phyloP scores from a whole-genome alignment of 345 rosid genomes.

The Brassica juncea region DNA sequence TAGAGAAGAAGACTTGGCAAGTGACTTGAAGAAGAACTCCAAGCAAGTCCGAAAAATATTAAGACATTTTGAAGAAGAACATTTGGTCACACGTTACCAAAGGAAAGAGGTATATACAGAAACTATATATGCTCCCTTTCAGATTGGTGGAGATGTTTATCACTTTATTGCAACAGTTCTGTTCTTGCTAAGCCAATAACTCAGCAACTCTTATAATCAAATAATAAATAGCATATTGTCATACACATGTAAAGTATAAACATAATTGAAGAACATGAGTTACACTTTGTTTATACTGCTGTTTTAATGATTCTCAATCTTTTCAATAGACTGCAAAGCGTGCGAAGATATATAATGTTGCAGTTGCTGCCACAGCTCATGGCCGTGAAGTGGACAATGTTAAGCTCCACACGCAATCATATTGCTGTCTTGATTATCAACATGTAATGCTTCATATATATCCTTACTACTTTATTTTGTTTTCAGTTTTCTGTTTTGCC shows the following conservation, averaged over 20 bases:
- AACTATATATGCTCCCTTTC: neutral
- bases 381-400: conserved; percentile 81
- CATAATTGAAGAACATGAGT: too few species aligned
- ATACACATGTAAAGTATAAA: too few species aligned
- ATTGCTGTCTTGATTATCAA: conserved; percentile 87
- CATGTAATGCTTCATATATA: conserved; percentile 53
- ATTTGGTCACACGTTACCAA: conserved; percentile 69
- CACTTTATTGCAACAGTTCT: too few species aligned
- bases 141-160: neutral
- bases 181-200: too few species aligned
- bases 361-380: conserved; percentile 71
- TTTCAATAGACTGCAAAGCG: conserved; percentile 76
- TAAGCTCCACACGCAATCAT: conserved; percentile 84
- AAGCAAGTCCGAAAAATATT: conserved; percentile 81
- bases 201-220: too few species aligned
- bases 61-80: conserved; percentile 76
- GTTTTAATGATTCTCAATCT: conserved; percentile 17
- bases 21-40: conserved; percentile 71
- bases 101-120: conserved; percentile 72
- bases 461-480: neutral
- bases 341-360: conserved; percentile 76
- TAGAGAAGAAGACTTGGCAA: conserved; percentile 95
- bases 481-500: neutral
- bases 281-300: neutral
- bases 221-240: neutral